phyloP scores from a whole-genome alignment of 768 basidiomycete genomes.

The Hemileccinum rubropunctum region DNA sequence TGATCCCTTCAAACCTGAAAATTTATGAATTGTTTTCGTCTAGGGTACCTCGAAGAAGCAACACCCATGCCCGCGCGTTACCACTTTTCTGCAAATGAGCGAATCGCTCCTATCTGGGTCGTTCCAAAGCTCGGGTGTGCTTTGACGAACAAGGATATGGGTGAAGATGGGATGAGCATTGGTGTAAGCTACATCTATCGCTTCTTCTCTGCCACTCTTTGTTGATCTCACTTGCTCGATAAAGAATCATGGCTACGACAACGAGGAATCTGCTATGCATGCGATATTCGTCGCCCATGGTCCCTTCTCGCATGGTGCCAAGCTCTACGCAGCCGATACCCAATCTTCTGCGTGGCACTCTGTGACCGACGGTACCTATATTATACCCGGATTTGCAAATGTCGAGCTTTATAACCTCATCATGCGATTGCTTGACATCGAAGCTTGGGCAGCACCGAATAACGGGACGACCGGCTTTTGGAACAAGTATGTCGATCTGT shows the following conservation, averaged over 20 bases:
- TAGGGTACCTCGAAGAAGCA: conserved; percentile 14
- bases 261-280: conserved; percentile 70
- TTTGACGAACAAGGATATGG: conserved; percentile 63
- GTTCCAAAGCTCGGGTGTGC: conserved; percentile 81
- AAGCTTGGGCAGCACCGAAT: conserved; percentile 50
- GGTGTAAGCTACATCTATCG: conserved; percentile 53
- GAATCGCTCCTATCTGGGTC: conserved; percentile 88
- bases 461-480: conserved; percentile 86
- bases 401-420: conserved; percentile 85
- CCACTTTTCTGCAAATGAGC: conserved; percentile 67
- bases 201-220: background rate
- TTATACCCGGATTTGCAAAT: conserved; percentile 83
- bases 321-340: conserved; percentile 36
- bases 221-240: conserved; percentile 2
- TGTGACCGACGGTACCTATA: conserved; percentile 50
- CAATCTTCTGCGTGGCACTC: conserved; percentile 54
- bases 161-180: conserved; percentile 61
- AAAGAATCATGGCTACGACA: conserved; percentile 91
- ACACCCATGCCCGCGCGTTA: conserved; percentile 68
- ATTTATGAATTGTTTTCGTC: background rate
- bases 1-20: background rate
- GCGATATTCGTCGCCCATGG: conserved; percentile 93
- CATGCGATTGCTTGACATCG: conserved; percentile 68
- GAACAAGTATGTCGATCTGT: conserved; percentile 60
- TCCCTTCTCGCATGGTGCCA: conserved; percentile 73